Evolutionary conservation across 2,329 filamentous ascomycete genomes (phyloP).

Genomic region (Cladosporium sp.): DNA sequence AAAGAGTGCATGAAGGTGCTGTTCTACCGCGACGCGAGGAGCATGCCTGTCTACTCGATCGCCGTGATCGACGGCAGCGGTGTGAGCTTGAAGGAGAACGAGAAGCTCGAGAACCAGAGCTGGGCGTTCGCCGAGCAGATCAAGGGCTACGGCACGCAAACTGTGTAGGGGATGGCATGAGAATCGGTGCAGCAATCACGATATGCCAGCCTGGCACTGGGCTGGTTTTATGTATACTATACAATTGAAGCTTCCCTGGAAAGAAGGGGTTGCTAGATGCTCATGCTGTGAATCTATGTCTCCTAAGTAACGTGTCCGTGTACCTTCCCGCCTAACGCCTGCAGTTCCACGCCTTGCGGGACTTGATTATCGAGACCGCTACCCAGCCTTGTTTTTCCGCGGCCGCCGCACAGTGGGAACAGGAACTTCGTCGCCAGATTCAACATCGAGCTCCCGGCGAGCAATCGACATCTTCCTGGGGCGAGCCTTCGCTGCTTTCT

Average conservation of each 20-base stretch:
- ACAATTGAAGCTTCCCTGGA: slow-evolving; percentile 10
- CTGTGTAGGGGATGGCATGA: slow-evolving; percentile 26
- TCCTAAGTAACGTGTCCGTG: neutral
- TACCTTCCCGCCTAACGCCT: neutral
- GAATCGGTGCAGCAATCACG: neutral
- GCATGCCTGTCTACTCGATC: slow-evolving; percentile 86
- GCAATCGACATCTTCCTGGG: slow-evolving; percentile 7
- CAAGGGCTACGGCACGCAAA: slow-evolving; percentile 89
- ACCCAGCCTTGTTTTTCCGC: neutral
- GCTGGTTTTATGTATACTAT: slow-evolving; percentile 20
- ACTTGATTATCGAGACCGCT: neutral
- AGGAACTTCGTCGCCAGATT: neutral
- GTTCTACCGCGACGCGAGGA: slow-evolving; percentile 94
- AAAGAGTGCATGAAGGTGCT: slow-evolving; percentile 98
- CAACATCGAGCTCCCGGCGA: slow-evolving; percentile 5
- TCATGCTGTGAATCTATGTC: neutral
- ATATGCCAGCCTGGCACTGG: slow-evolving; percentile 4
- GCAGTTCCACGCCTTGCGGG: neutral
- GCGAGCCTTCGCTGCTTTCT: neutral
- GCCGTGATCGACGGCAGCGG: slow-evolving; percentile 82
- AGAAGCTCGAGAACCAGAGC: slow-evolving; percentile 92
- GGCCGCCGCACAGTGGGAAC: neutral
- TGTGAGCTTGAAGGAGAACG: slow-evolving; percentile 79
- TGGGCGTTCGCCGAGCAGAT: slow-evolving; percentile 98
- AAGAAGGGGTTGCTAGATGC: neutral